Percentiles rank a stretch among this genome's conserved stretches.
These are phyloP conservation scores for Cylindrodendrum hubeiense DNA, from an alignment of 2,329 filamentous ascomycete genomes.

Conservation along the genomic window DNA sequence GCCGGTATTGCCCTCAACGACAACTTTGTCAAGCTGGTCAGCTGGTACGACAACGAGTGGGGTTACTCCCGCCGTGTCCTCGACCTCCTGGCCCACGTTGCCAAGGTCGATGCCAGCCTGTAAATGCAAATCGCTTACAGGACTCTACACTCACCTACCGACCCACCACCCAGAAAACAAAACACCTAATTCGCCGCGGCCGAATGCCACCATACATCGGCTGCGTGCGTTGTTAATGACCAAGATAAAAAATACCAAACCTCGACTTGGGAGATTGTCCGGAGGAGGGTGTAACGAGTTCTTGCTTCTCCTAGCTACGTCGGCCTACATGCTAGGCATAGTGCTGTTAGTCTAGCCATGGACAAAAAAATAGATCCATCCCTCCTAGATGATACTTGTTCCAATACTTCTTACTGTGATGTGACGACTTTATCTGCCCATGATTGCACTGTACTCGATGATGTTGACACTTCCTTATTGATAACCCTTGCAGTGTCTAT, in stretches of 20 bases:
- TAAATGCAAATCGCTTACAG: constrained; percentile 50
- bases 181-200: constrained; percentile 39
- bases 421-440: too few species aligned
- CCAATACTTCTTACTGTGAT: background rate
- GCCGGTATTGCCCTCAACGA: constrained; percentile 98
- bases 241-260: constrained; percentile 40
- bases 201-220: constrained; percentile 24
- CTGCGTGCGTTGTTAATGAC: constrained; percentile 42
- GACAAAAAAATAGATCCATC: constrained; percentile 42
- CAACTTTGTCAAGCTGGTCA: constrained; percentile 98
- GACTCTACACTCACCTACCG: constrained; percentile 21
- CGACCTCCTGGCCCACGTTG: constrained; percentile 83
- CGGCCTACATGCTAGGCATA: constrained; percentile 37
- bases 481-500: too few species aligned
- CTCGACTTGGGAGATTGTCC: constrained; percentile 37
- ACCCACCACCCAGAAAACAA: constrained; percentile 36
- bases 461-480: too few species aligned
- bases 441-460: too few species aligned
- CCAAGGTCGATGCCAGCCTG: constrained; percentile 78
- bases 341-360: constrained; percentile 41
- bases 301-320: constrained; percentile 28
- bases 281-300: constrained; percentile 40
- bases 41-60: constrained; percentile 99
- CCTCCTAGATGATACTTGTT: constrained; percentile 27
- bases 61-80: constrained; percentile 97